A percentile compares a stretch with the other conserved stretches of the same genome.
These are phyloP conservation scores for Saccharomycopsis hybrid DNA, from an alignment of 1,139 yeast genomes.

Conservation along the genomic window DNA sequence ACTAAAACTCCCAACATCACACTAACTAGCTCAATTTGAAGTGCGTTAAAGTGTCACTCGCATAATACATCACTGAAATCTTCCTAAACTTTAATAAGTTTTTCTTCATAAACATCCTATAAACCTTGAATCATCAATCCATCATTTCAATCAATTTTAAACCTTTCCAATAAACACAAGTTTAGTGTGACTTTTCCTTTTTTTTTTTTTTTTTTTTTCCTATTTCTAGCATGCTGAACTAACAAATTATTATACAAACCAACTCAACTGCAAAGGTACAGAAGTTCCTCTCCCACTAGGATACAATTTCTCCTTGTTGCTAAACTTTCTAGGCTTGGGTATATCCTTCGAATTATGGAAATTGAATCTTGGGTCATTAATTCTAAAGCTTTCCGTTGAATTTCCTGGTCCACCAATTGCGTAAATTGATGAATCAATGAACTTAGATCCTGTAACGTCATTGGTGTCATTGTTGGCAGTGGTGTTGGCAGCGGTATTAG, in stretches of 20 bases:
- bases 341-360: constrained; percentile 63
- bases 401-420: constrained; percentile 37
- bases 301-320: constrained; percentile 65
- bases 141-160: too few relatives aligned
- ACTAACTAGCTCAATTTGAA: too few relatives aligned
- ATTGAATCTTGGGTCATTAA: constrained; percentile 71
- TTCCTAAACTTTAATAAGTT: too few relatives aligned
- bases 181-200: too few relatives aligned
- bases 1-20: too few relatives aligned
- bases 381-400: constrained; percentile 37
- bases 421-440: constrained; percentile 26
- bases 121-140: too few relatives aligned
- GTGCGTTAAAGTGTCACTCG: too few relatives aligned
- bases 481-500: constrained; percentile 21
- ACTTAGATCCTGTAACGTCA: constrained; percentile 23
- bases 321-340: constrained; percentile 79
- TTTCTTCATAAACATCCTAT: too few relatives aligned
- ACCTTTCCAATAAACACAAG: too few relatives aligned
- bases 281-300: constrained; percentile 97
- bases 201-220: too few relatives aligned
- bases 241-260: not conserved
- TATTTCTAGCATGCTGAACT: too few relatives aligned
- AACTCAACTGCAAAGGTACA: constrained; percentile 66
- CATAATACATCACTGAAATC: too few relatives aligned
- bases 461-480: constrained; percentile 33